These are phyloP conservation scores for Saccharomycopsis crataegensis DNA, from an alignment of 1,139 yeast genomes.

Conservation along the genomic window DNA sequence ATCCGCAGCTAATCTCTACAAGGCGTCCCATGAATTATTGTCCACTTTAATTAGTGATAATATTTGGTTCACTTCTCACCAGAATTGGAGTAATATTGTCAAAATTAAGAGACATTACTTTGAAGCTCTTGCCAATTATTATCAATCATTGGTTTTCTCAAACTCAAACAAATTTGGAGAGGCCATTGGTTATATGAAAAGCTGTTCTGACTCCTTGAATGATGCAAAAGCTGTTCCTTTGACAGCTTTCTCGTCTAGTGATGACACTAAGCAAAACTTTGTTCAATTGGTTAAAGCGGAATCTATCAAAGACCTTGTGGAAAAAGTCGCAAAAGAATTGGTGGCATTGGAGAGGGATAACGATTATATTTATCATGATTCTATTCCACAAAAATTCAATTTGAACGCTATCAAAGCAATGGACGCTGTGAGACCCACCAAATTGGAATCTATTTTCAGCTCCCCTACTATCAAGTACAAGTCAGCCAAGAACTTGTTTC, in stretches of 20 bases:
- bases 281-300: constrained; percentile 5
- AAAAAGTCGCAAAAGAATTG: constrained; percentile 15
- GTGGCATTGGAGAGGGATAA: constrained; percentile 64
- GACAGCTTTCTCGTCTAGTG: constrained; percentile 2
- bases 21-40: constrained; percentile 40
- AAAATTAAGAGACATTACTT: constrained; percentile 39
- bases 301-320: constrained; percentile 3
- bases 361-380: constrained; percentile 80
- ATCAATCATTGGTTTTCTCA: constrained; percentile 43
- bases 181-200: constrained; percentile 60
- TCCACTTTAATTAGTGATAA: constrained; percentile 37
- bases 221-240: constrained; percentile 6
- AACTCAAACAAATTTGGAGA: constrained; percentile 55
- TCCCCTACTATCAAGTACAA: constrained; percentile 44
- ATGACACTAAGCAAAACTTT: constrained; percentile 11
- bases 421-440: constrained; percentile 61
- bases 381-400: constrained; percentile 53
- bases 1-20: constrained; percentile 51
- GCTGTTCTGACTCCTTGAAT: constrained; percentile 32
- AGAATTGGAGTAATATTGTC: constrained; percentile 37
- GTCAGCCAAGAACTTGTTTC: constrained; percentile 52
- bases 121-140: constrained; percentile 42
- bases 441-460: constrained; percentile 41
- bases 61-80: constrained; percentile 42
- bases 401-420: constrained; percentile 58